Evolutionary conservation across 139 green algal species (phyloP), one percentile per base, ranked within the genome.

Genomic region (Edaphochlamys debaryana): DNA sequence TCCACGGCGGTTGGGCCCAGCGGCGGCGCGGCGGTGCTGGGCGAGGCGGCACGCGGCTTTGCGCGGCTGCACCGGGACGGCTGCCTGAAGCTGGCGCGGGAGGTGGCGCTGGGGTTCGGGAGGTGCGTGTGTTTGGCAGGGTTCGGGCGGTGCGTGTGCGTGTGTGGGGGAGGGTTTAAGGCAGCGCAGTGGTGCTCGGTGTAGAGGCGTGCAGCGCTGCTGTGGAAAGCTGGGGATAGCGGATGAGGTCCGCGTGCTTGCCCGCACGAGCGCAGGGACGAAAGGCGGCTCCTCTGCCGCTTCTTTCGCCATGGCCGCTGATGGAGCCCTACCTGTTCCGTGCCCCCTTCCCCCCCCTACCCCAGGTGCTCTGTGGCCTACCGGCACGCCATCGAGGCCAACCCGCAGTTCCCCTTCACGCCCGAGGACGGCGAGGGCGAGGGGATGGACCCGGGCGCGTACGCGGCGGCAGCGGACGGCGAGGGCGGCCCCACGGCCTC

Each of bases 81-180:
- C 56, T 88, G 87, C 64, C 73, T 90, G n/a, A 69, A 68, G 34
- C 40, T 88, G 2, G 82, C 87, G 19, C 52, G 67, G 17, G 87
- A 90, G 56, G 13, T 90, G 42, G 81, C 87, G 4, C 45, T 75
- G 58, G 79, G 60, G 0, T 90, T 90, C 63, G 87, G 87, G 0
- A 82, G 79, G 82, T 86, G 45, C 36, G 67, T 60, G n/a, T n/a
- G n/a, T n/a, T 15, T 19, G 13, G 70, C 4, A 36, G 25, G 34
- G 32, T 40, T 32, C 11, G 13, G 36, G 9, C 25, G 29, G 36
- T 56, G 23, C 22, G 63, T 48, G 50, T 54, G 48, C 11, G 48
- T 9, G 11, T 54, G 48, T 54, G 48, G 15, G 48, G 48, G 11
- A 23, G 48, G 48, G 48, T n/a, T n/a, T n/a, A n/a, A n/a, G n/a